Conservation (phyloP, 768 basidiomycete genomes). For the Termitomyces sp. region DNA sequence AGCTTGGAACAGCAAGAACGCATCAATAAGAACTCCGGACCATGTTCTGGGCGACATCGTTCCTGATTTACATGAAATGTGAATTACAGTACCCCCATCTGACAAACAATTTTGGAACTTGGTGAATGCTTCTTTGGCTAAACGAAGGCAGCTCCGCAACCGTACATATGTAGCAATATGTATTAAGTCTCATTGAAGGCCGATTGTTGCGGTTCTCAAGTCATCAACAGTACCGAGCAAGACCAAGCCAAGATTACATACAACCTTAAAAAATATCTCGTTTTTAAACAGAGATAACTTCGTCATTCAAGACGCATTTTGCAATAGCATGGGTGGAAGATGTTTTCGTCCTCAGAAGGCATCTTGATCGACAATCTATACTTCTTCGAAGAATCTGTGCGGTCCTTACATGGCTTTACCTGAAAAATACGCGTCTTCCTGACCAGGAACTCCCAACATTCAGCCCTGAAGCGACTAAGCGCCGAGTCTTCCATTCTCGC, state of each 20-base stretch:
- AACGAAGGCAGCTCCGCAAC: neutral
- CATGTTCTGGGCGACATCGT: neutral
- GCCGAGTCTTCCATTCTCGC: neutral
- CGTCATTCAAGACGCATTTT: neutral
- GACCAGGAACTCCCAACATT: neutral
- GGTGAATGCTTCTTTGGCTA: no score
- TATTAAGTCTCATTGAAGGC: neutral
- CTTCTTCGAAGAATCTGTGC: neutral
- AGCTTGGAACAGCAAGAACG: neutral
- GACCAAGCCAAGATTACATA: no score
- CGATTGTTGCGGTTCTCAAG: no score
- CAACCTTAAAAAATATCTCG: no score
- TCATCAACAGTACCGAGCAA: no score
- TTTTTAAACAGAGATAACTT: neutral
- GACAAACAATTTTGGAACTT: neutral
- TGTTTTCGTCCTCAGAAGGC: no score
- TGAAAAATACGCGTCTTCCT: neutral
- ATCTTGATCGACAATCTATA: neutral
- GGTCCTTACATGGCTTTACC: neutral
- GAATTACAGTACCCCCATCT: neutral
- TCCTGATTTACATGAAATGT: neutral
- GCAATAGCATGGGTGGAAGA: no score
- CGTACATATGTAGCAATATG: neutral
- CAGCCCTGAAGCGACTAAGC: no score
- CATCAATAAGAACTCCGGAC: neutral